Percentiles rank a stretch among this genome's conserved stretches.
Conservation (phyloP, 768 basidiomycete species). For the Lentinula detonsa region DNA sequence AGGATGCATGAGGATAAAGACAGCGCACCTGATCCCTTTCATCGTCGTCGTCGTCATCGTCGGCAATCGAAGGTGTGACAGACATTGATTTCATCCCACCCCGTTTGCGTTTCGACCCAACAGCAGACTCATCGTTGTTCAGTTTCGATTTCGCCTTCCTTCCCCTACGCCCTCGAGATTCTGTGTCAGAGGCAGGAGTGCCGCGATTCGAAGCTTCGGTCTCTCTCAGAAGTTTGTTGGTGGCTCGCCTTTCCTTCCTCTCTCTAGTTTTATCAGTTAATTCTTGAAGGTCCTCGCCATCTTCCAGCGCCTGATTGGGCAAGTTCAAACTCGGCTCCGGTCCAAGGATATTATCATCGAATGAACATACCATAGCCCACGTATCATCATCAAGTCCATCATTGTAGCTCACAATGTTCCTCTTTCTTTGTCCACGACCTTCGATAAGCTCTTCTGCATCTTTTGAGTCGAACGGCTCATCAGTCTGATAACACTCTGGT, state of each 20-base stretch:
- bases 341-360: neutral
- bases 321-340: neutral
- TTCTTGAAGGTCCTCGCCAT: conserved; percentile 76
- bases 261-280: conserved; percentile 59
- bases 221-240: conserved; percentile 54
- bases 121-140: conserved; percentile 37
- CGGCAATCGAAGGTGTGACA: conserved; percentile 65
- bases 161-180: conserved; percentile 54
- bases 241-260: conserved; percentile 56
- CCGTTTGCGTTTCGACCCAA: conserved; percentile 72
- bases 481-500: conserved; percentile 85
- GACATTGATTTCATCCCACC: conserved; percentile 62
- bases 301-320: conserved; percentile 57
- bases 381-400: conserved; percentile 94
- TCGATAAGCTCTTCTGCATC: conserved; percentile 61
- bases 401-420: conserved; percentile 85
- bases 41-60: conserved; percentile 69
- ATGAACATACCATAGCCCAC: conserved; percentile 68
- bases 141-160: conserved; percentile 57
- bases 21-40: conserved; percentile 56
- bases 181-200: conserved; percentile 60
- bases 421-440: conserved; percentile 80
- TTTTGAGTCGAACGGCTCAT: conserved; percentile 67
- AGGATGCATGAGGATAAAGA: neutral
- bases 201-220: conserved; percentile 55